These are phyloP conservation scores for Xylona heveae DNA, from an alignment of 495 filamentous ascomycete species.

Conservation along the genomic window DNA sequence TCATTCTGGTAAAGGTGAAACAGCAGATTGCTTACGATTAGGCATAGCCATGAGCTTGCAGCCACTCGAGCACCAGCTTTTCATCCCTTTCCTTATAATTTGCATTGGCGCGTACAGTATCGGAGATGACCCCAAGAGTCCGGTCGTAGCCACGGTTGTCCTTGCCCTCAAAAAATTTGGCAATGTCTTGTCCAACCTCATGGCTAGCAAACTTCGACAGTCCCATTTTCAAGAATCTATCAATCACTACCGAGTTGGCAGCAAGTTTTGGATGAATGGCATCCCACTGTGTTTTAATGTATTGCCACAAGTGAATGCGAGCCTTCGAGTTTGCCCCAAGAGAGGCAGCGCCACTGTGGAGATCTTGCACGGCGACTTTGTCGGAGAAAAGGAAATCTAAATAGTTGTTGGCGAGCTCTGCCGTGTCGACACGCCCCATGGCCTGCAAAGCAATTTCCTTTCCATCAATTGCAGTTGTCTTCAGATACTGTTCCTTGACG, in stretches of 20 bases:
- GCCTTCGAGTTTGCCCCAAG: conserved; percentile 49
- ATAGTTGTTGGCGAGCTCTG: conserved; percentile 43
- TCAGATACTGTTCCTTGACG: conserved; percentile 64
- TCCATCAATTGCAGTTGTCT: conserved; percentile 66
- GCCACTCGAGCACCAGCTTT: conserved; percentile 45
- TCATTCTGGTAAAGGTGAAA: no score
- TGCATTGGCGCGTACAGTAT: conserved; percentile 59
- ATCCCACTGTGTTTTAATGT: conserved; percentile 61
- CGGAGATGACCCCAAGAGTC: conserved; percentile 53
- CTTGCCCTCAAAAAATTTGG: conserved; percentile 61
- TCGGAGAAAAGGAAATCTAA: conserved; percentile 65
- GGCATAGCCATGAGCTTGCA: conserved; percentile 38
- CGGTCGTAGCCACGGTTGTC: conserved; percentile 65
- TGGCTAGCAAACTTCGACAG: conserved; percentile 56
- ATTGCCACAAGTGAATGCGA: conserved; percentile 59
- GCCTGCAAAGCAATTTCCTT: conserved; percentile 65
- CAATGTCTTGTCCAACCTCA: conserved; percentile 52
- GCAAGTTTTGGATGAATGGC: conserved; percentile 43
- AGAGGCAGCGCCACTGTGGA: conserved; percentile 54
- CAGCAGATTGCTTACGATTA: no score
- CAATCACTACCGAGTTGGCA: conserved; percentile 64
- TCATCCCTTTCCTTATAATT: conserved; percentile 58
- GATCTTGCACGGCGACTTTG: conserved; percentile 57
- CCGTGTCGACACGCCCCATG: conserved; percentile 51
- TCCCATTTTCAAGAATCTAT: conserved; percentile 61